Evolutionary conservation across 202 grass and related monocot genomes (phyloP).

Genomic region (Panicum virgatum): DNA sequence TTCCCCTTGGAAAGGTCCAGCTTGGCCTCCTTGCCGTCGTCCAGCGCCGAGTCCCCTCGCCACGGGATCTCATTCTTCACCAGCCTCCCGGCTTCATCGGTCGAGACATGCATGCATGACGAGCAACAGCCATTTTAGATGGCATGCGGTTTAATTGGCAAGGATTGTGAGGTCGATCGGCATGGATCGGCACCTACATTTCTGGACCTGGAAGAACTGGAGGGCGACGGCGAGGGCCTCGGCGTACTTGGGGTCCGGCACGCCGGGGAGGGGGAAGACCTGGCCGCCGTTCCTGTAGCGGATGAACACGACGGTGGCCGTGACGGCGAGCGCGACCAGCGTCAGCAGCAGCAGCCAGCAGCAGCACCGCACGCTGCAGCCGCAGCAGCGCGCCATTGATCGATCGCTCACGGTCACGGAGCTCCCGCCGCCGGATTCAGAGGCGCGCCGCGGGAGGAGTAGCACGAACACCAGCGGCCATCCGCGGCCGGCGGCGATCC

Average conservation of each 20-base stretch:
- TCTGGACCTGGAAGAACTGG: conserved; percentile 92
- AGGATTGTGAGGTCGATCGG: no score
- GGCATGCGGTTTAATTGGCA: not conserved
- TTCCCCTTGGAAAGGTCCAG: conserved; percentile 84
- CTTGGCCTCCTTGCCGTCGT: conserved; percentile 60
- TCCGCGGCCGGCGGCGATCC: not conserved
- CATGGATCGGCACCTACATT: conserved; percentile 48
- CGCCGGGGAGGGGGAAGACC: conserved; percentile 41
- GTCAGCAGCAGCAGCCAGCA: no score
- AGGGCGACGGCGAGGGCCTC: conserved; percentile 69
- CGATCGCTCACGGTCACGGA: not conserved
- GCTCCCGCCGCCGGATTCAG: not conserved
- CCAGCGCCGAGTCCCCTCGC: conserved; percentile 81
- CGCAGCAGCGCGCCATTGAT: conserved; percentile 41
- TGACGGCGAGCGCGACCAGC: conserved; percentile 49
- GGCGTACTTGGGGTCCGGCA: conserved; percentile 58
- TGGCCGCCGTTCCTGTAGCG: conserved; percentile 46
- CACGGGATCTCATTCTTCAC: conserved; percentile 73
- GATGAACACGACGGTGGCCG: conserved; percentile 45
- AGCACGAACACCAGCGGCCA: not conserved
- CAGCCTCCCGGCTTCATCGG: conserved; percentile 68
- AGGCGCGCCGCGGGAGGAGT: not conserved
- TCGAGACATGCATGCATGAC: not conserved
- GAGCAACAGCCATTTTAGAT: not conserved
- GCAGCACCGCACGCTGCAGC: conserved; percentile 51